These are phyloP conservation scores for Cyberlindnera misumaiensis DNA, from an alignment of 805 yeast species.

Conservation along the genomic window DNA sequence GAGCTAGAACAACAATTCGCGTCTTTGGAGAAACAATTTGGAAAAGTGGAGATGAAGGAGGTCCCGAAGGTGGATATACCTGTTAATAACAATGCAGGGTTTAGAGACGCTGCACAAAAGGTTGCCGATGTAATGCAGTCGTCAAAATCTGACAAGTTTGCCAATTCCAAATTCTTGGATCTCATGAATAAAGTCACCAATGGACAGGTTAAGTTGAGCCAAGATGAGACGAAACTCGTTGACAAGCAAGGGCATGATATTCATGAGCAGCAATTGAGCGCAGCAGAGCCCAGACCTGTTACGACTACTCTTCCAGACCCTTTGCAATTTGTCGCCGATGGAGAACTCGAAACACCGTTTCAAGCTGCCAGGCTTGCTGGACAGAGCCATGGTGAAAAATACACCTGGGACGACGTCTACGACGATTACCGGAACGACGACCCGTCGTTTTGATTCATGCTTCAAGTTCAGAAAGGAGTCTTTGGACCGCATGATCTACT, in stretches of 20 bases:
- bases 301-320: conserved; percentile 21
- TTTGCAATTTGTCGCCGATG: conserved; percentile 16
- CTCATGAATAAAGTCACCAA: conserved; percentile 20
- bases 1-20: conserved; percentile 15
- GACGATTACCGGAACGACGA: conserved; percentile 24
- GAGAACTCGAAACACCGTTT: conserved; percentile 19
- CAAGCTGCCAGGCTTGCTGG: conserved; percentile 18
- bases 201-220: conserved; percentile 19
- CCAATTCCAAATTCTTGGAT: conserved; percentile 21
- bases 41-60: conserved; percentile 5
- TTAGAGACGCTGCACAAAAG: conserved; percentile 22
- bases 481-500: neutral
- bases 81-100: conserved; percentile 10
- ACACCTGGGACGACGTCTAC: conserved; percentile 26
- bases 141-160: conserved; percentile 14
- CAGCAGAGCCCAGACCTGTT: neutral
- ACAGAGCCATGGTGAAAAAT: conserved; percentile 13
- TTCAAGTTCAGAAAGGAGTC: conserved; percentile 2
- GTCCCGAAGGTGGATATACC: conserved; percentile 1
- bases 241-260: conserved; percentile 21
- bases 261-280: conserved; percentile 7
- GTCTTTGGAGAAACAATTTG: conserved; percentile 10
- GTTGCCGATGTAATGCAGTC: conserved; percentile 21
- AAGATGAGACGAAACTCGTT: conserved; percentile 20
- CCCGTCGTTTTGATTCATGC: conserved; percentile 14